Evolutionary conservation across 768 basidiomycete genomes (phyloP).

Genomic region (Kwoniella europaea): DNA sequence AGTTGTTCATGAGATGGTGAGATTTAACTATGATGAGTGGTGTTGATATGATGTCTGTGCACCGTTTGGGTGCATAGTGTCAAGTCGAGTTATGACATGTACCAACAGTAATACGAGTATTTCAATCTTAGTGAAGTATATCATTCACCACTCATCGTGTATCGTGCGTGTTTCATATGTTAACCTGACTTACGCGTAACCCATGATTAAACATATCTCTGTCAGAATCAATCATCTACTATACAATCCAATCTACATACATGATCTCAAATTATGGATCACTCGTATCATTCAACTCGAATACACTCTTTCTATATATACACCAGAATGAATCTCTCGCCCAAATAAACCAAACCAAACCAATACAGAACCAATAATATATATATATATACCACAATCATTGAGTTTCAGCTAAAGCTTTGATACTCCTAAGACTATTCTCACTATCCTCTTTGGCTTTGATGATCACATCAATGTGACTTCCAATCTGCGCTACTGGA

Average conservation of each 20-base stretch:
- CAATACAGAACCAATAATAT: not conserved
- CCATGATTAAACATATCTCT: too few species aligned
- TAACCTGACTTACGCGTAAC: too few species aligned
- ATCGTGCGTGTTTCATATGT: not conserved
- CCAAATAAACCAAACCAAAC: not conserved
- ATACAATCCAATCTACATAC: too few species aligned
- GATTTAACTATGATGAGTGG: too few species aligned
- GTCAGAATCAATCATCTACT: too few species aligned
- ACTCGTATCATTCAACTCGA: too few species aligned
- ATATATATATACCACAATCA: constrained; percentile 14
- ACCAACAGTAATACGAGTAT: too few species aligned
- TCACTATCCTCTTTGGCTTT: constrained; percentile 54
- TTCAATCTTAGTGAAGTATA: too few species aligned
- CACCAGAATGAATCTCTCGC: too few species aligned
- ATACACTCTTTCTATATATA: too few species aligned
- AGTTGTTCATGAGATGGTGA: not conserved
- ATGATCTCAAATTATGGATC: not conserved
- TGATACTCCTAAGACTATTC: constrained; percentile 43
- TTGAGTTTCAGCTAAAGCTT: constrained; percentile 49
- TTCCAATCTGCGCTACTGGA: constrained; percentile 39
- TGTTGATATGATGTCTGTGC: not conserved
- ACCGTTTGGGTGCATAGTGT: not conserved
- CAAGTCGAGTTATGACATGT: too few species aligned
- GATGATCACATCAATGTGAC: constrained; percentile 50
- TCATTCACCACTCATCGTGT: not conserved